These are phyloP conservation scores for Lepiota brunneoincarnata DNA, from an alignment of 768 basidiomycete genomes.

Conservation along the genomic window DNA sequence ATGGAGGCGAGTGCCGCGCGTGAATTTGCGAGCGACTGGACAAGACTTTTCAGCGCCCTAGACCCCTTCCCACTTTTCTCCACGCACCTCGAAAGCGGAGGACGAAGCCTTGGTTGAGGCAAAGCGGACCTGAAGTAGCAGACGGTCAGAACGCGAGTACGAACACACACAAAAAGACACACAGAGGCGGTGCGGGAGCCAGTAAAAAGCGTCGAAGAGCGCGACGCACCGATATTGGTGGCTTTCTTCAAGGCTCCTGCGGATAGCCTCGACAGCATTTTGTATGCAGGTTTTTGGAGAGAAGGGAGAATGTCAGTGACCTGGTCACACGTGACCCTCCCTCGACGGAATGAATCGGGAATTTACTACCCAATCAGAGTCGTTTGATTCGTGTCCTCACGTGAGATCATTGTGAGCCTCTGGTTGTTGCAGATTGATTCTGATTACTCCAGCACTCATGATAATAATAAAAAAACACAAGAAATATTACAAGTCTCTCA, in stretches of 20 bases:
- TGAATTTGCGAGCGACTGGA: constrained; percentile 64
- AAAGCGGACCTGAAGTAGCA: constrained; percentile 59
- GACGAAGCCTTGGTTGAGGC: constrained; percentile 62
- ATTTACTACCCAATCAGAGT: constrained; percentile 30
- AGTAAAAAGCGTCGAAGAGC: constrained; percentile 37
- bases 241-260: constrained; percentile 67
- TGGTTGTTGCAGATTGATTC: too few species aligned
- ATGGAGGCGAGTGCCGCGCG: constrained; percentile 74
- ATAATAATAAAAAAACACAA: too few species aligned
- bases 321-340: constrained; percentile 42
- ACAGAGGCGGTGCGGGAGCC: constrained; percentile 51
- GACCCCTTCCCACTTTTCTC: neutral
- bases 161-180: constrained; percentile 22
- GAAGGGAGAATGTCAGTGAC: constrained; percentile 34
- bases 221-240: constrained; percentile 43
- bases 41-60: constrained; percentile 9
- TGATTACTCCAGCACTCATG: too few species aligned
- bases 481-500: too few species aligned
- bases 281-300: constrained; percentile 41
- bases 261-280: constrained; percentile 85
- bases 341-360: constrained; percentile 50
- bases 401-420: neutral
- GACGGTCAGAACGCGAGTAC: constrained; percentile 17
- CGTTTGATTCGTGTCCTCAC: constrained; percentile 21
- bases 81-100: constrained; percentile 64